Base-by-base conservation (phyloP, 768 basidiomycete genomes). In the Rhodosporidiobolus odoratus region DNA sequence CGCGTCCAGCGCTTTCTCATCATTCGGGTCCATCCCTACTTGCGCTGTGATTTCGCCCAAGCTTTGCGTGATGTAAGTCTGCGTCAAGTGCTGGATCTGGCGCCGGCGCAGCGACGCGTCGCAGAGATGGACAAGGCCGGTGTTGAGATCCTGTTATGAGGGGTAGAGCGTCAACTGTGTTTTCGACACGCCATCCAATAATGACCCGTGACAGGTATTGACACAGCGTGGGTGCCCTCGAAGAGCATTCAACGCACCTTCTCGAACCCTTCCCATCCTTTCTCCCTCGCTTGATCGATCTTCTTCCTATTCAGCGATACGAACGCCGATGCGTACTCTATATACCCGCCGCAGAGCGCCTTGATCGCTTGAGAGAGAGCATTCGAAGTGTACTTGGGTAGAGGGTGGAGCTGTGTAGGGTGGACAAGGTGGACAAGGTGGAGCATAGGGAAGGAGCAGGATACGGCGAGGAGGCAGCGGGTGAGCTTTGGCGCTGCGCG, bases 41-140 rank as follows among this genome's bases (percentile, higher is more conserved):
- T 78, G 76, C 23, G 82, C 82, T 4, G 84, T 87, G 59, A 94
- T 90, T 72, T 92, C 89, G 0, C 83, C 79, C 13, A 93, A 80
- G 43, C 87, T 84, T 23, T 92, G 85, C 0, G 89, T 90, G 48
- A 91, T 83, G 75, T 92, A 95, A 3, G 92, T 92, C 60, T 85
- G 85, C 0, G 89, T 92, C 66, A 93, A 85, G 77, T 86, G 89
- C 79, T 86, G 87, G 74, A 93, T 85, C 58, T 85, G 82, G 87
- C 91, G 92, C 27, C 88, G 83, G 0, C 90, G 88, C 0, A 89
- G 87, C 23, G 86, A 85, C 9, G 84, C 84, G 35, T 91, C 80
- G 3, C 86, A 88, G 70, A 87, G 87, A 45, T 81, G 78, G 43
- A 91, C 79, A 40, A 95, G 82, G 12, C 92, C 92, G 2, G 85